These are phyloP conservation scores for Xerocomus minutiporus DNA, from an alignment of 1,284 basidiomycete genomes.

Conservation along the genomic window DNA sequence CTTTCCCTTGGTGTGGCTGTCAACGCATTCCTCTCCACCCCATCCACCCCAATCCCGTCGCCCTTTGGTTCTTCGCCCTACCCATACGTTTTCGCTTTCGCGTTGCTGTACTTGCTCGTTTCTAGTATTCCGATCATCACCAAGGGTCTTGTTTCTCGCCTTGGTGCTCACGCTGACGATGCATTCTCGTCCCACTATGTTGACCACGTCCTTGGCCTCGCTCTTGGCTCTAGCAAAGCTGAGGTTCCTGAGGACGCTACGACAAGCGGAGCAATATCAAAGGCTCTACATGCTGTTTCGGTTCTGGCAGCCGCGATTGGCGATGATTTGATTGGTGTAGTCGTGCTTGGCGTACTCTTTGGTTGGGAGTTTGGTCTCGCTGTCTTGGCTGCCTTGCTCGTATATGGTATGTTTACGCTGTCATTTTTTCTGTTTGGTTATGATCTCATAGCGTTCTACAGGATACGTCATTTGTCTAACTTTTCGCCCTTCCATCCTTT, in stretches of 20 bases:
- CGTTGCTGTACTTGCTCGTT: slow-evolving; percentile 60
- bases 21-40: slow-evolving; percentile 45
- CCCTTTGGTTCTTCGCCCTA: slow-evolving; percentile 51
- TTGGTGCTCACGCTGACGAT: slow-evolving; percentile 82
- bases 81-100: slow-evolving; percentile 61
- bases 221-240: slow-evolving; percentile 53
- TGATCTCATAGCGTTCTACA: slow-evolving; percentile 2
- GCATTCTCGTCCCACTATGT: slow-evolving; percentile 78
- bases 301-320: slow-evolving; percentile 76
- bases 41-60: slow-evolving; percentile 14
- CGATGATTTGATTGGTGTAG: slow-evolving; percentile 68
- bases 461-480: slow-evolving; percentile 16
- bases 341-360: slow-evolving; percentile 60
- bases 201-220: slow-evolving; percentile 76
- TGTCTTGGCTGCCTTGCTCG: slow-evolving; percentile 71
- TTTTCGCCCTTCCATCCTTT: slow-evolving; percentile 8
- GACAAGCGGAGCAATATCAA: slow-evolving; percentile 80
- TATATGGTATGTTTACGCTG: slow-evolving; percentile 53
- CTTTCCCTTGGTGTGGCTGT: slow-evolving; percentile 70
- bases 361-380: slow-evolving; percentile 67
- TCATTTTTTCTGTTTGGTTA: neutral
- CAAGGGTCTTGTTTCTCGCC: slow-evolving; percentile 74
- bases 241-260: slow-evolving; percentile 59
- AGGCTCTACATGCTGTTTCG: slow-evolving; percentile 85
- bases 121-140: slow-evolving; percentile 67